Evolutionary conservation across 2,329 filamentous ascomycete species (phyloP), one percentile per base, ranked within the genome.

Genomic region (Podosphaera xanthii): DNA sequence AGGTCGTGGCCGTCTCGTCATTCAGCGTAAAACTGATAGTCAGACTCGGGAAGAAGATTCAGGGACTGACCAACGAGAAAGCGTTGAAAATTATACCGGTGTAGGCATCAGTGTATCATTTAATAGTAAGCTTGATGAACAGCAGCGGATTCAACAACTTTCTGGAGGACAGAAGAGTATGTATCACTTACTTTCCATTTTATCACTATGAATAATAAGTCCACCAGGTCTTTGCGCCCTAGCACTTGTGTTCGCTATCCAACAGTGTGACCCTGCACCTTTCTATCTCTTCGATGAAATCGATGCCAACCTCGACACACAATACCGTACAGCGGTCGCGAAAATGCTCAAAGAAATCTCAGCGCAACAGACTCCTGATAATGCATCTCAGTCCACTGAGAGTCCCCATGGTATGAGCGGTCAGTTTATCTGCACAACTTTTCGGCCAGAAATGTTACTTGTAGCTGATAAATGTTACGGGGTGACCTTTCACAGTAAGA

Each of bases 211-310:
- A 35, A 63, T 67, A 62, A 67, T 62, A 52, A 44, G 2, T 62
- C 36, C 53, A 57, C 5, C 63, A 89, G 86, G 87, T 80, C 76
- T 97, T 62, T 97, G 91, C 71, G 92, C 92, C 8, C 80, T 98
- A n/a, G 94, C 92, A 52, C 81, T 98, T 58, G 94, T 98, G 65
- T 98, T 98, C 70, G 92, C 92, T n/a, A 94, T 98, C 65, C 92
- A 98, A 72, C 87, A 90, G 65, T 95, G 91, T 61, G 92, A 98
- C 70, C 92, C 91, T 8, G 94, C 91, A 52, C 92, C 92, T 0
- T 97, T 98, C 77, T 96, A 98, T 70, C 90, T 98, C 67, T 98
- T 98, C 66, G 92, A 98, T 71, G 92, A 98, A 72, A 95, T 98
- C 63, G 92, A 98, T 69, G 92, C 92, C 71, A 98, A 98, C 70